Evolutionary conservation across 2,329 filamentous ascomycete species (phyloP).

Genomic region (Endocalyx cinctus): DNA sequence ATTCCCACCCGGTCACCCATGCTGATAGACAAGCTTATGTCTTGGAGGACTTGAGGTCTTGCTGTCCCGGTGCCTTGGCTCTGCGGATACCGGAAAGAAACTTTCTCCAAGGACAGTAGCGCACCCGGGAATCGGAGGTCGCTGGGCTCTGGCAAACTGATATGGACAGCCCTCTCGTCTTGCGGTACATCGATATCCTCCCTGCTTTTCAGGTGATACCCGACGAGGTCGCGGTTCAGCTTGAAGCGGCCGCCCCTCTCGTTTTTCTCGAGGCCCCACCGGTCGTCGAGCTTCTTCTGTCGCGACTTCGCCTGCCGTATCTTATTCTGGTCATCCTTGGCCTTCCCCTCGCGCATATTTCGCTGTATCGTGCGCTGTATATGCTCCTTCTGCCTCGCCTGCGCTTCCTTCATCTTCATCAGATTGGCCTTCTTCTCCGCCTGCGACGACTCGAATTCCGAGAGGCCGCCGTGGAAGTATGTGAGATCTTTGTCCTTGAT

Average conservation of each 20-base stretch:
- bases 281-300: conserved; percentile 79
- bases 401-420: conserved; percentile 72
- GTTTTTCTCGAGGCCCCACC: conserved; percentile 71
- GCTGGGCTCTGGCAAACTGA: conserved; percentile 57
- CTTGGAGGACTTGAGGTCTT: conserved; percentile 48
- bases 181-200: conserved; percentile 68
- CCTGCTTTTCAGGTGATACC: conserved; percentile 54
- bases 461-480: conserved; percentile 71
- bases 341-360: conserved; percentile 70
- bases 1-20: conserved; percentile 72
- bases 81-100: conserved; percentile 58
- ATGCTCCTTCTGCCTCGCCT: conserved; percentile 75
- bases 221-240: conserved; percentile 67
- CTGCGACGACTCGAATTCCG: conserved; percentile 64
- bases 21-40: conserved; percentile 64
- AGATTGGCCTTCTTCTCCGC: conserved; percentile 65
- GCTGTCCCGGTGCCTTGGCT: conserved; percentile 23
- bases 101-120: conserved; percentile 66
- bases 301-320: conserved; percentile 79
- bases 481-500: conserved; percentile 67
- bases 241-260: conserved; percentile 73
- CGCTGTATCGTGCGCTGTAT: conserved; percentile 73
- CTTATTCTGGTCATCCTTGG: conserved; percentile 78
- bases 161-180: conserved; percentile 54
- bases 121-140: conserved; percentile 72